Conservation (phyloP, 192 early-diverging fungal genomes). For the Gaertneriomyces sp. region DNA sequence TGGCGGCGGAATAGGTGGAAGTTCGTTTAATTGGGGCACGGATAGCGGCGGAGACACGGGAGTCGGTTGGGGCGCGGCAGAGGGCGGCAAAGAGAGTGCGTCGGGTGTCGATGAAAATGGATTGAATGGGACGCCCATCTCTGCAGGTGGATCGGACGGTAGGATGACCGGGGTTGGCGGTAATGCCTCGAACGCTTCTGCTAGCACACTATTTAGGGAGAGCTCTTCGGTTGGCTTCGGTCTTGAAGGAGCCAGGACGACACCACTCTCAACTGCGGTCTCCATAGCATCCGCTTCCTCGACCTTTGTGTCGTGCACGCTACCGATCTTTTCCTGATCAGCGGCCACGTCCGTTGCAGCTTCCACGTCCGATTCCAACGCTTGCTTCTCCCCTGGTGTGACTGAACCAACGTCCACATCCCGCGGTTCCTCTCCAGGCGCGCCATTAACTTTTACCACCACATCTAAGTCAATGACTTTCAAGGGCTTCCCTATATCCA, state of each 20-base stretch:
- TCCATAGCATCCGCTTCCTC: neutral
- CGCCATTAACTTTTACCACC: neutral
- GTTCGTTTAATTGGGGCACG: neutral
- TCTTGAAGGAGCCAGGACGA: too few species aligned
- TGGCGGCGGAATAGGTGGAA: slow-evolving; percentile 26
- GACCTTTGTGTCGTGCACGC: neutral
- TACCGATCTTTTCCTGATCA: neutral
- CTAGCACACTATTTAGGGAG: too few species aligned
- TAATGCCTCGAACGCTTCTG: neutral
- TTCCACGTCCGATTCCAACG: neutral
- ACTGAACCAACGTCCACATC: neutral
- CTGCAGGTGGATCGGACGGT: neutral
- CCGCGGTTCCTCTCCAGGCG: neutral
- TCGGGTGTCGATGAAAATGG: neutral
- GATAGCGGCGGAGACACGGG: neutral
- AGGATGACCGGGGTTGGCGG: neutral
- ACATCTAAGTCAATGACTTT: slow-evolving; percentile 34
- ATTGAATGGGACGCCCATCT: neutral
- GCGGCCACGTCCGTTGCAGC: neutral
- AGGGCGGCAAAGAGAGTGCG: neutral
- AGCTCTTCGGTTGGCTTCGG: too few species aligned
- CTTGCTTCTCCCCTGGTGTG: neutral
- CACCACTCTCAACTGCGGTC: too few species aligned
- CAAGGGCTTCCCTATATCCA: slow-evolving; percentile 55
- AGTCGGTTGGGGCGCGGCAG: neutral